These are phyloP conservation scores for Penicillium sclerotiorum DNA, from an alignment of 2,329 filamentous ascomycete species.

Conservation along the genomic window DNA sequence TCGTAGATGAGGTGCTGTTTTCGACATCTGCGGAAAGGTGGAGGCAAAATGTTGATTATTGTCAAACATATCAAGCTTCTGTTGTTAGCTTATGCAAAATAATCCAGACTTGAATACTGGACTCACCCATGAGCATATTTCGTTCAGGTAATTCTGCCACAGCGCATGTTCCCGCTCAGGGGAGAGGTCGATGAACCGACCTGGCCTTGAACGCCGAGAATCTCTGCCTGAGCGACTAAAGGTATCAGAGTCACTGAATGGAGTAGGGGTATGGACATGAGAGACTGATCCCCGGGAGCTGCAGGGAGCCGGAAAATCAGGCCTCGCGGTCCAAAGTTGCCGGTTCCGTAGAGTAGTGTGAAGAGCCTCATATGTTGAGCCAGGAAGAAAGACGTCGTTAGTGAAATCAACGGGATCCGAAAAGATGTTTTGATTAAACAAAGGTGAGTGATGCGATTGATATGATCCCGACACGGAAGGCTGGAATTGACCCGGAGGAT, in stretches of 20 bases:
- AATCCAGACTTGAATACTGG: too few species aligned
- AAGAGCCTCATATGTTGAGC: slow-evolving; percentile 51
- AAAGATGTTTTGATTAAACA: slow-evolving; percentile 28
- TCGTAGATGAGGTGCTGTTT: slow-evolving; percentile 47
- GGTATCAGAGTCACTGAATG: slow-evolving; percentile 9
- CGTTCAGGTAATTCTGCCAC: slow-evolving; percentile 36
- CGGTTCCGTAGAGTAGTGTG: slow-evolving; percentile 51
- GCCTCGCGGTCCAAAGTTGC: slow-evolving; percentile 49
- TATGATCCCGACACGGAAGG: slow-evolving; percentile 19
- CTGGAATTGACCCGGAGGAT: slow-evolving; percentile 14
- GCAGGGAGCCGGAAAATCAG: slow-evolving; percentile 40
- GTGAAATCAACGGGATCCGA: slow-evolving; percentile 33
- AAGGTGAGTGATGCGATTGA: slow-evolving; percentile 23
- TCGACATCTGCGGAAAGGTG: slow-evolving; percentile 52
- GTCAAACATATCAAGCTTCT: slow-evolving; percentile 58
- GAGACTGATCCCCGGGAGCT: slow-evolving; percentile 25
- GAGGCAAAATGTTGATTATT: slow-evolving; percentile 52
- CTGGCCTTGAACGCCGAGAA: slow-evolving; percentile 16
- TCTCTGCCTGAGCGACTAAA: slow-evolving; percentile 8
- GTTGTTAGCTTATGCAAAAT: neutral
- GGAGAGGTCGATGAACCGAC: slow-evolving; percentile 29
- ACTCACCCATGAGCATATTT: slow-evolving; percentile 34
- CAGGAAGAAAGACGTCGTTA: slow-evolving; percentile 55
- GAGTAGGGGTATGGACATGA: slow-evolving; percentile 13
- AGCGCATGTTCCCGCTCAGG: slow-evolving; percentile 34